These are phyloP conservation scores for Neurospora intermedia DNA, from an alignment of 495 filamentous ascomycete species.

Conservation along the genomic window DNA sequence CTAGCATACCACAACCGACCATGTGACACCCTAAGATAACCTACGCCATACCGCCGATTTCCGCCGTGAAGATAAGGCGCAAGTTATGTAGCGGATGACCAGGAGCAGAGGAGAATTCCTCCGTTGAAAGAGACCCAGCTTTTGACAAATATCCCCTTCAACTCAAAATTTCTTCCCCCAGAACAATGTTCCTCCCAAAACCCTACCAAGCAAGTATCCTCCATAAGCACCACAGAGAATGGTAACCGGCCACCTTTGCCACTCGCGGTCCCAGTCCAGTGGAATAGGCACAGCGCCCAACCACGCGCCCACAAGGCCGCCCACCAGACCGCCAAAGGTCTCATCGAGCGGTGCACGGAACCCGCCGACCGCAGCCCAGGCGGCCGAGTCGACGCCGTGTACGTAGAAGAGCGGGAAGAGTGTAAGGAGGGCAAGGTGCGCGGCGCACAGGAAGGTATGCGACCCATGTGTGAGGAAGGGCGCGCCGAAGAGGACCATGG, in stretches of 20 bases:
- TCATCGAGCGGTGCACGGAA: conserved; percentile 52
- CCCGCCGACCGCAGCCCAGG: conserved; percentile 63
- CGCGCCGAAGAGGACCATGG: conserved; percentile 81
- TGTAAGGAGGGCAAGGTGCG: conserved; percentile 69
- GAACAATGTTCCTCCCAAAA: conserved; percentile 27
- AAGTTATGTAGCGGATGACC: not conserved
- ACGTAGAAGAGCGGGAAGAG: conserved; percentile 69
- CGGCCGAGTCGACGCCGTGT: conserved; percentile 61
- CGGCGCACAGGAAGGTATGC: conserved; percentile 68
- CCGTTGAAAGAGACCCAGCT: not conserved
- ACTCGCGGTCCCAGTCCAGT: conserved; percentile 88
- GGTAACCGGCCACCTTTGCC: conserved; percentile 96
- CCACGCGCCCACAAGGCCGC: conserved; percentile 57
- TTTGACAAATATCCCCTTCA: not conserved
- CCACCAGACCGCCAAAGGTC: conserved; percentile 54
- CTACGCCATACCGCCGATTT: not conserved
- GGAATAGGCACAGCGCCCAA: conserved; percentile 86
- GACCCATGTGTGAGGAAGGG: conserved; percentile 72
- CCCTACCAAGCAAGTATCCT: conserved; percentile 27
- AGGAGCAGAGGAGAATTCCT: not conserved
- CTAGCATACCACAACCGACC: not conserved
- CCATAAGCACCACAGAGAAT: conserved; percentile 42
- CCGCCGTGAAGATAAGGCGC: not conserved
- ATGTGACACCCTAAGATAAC: not conserved
- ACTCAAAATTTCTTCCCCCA: conserved; percentile 31